Conservation (phyloP, 1,139 yeast genomes). For the Arxiozyma slooffiae region DNA sequence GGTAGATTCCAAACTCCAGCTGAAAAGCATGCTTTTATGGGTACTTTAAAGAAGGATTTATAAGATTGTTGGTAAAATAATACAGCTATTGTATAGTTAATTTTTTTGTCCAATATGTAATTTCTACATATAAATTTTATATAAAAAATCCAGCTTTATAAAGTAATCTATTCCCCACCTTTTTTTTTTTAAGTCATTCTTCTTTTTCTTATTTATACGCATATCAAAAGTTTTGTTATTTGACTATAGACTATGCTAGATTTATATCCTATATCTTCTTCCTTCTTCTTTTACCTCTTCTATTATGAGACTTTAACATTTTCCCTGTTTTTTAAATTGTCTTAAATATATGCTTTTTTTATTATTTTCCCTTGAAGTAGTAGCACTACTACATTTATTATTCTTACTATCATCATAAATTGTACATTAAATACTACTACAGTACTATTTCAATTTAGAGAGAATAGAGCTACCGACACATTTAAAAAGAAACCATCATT, state of each 20-base stretch:
- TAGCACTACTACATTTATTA: neutral
- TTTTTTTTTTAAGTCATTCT: neutral
- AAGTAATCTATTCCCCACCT: neutral
- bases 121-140: constrained; percentile 4
- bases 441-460: constrained; percentile 81
- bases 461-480: constrained; percentile 79
- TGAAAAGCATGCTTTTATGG: constrained; percentile 99
- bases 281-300: neutral
- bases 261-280: neutral
- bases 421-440: constrained; percentile 64
- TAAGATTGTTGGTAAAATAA: constrained; percentile 16
- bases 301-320: neutral
- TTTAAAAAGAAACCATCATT: constrained; percentile 73
- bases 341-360: neutral
- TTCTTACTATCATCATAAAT: constrained; percentile 7
- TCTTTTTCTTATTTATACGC: neutral
- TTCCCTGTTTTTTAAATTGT: neutral
- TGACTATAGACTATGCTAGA: neutral
- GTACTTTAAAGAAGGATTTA: constrained; percentile 96
- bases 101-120: constrained; percentile 5
- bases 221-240: too few species aligned
- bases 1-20: constrained; percentile 99
- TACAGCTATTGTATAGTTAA: neutral
- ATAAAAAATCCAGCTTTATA: neutral
- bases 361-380: constrained; percentile 3